Evolutionary conservation across 257 asterid species (phyloP).

Genomic region (Solanum ossicruentum): DNA sequence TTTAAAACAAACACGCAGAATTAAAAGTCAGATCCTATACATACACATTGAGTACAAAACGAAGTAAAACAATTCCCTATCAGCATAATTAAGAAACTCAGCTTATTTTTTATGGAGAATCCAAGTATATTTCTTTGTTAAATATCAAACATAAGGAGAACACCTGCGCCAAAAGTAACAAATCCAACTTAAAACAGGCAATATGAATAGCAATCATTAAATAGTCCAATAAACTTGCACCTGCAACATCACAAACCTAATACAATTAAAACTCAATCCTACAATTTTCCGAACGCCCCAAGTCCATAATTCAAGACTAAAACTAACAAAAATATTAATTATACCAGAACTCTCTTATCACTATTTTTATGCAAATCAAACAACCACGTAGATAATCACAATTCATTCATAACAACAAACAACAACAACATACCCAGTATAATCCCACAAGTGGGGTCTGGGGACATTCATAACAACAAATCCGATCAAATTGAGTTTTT

Average conservation of each 20-base stretch:
- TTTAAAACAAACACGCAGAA: not conserved
- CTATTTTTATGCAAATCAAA: not conserved
- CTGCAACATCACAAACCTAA: not conserved
- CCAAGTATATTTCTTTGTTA: not conserved
- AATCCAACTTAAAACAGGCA: not conserved
- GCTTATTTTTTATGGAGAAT: not conserved
- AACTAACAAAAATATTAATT: slow-evolving; percentile 12
- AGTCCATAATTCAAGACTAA: not conserved
- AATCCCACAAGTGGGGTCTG: too few species aligned
- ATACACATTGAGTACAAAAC: not conserved
- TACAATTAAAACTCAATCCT: not conserved
- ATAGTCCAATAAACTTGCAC: not conserved
- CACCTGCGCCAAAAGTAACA: not conserved
- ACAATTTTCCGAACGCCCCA: not conserved
- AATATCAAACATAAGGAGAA: not conserved
- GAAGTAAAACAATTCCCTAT: not conserved
- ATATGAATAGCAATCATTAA: not conserved
- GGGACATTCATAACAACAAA: not conserved
- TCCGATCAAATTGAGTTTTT: not conserved
- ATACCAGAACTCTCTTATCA: not conserved
- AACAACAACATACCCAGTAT: too few species aligned
- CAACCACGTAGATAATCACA: not conserved
- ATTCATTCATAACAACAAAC: not conserved
- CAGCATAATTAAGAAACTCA: not conserved
- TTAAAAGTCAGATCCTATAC: not conserved